Evolutionary conservation across 23 red algal genomes (phyloP), one percentile per base, ranked within the genome.

Genomic region (Gracilaria caudata): DNA sequence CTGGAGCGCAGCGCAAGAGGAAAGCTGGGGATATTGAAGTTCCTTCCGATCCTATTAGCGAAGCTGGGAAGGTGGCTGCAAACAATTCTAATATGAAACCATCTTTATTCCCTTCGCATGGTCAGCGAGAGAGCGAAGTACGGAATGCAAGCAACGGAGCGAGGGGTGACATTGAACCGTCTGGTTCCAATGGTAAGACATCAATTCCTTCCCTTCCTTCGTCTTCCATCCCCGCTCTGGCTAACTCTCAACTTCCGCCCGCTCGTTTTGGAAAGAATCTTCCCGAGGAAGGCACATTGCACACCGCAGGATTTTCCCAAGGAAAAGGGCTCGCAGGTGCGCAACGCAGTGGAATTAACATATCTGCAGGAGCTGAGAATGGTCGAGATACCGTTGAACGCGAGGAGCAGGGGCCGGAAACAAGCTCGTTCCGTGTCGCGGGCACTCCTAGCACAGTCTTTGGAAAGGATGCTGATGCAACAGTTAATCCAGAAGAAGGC

Each of bases 231-330:
- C 43, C 70, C n/a, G 70, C 70, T 43, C 25, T 49, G 20, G 70
- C 70, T 75, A 75, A 75, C 70, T 49, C 70, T 43, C 70, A 24
- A 29, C n/a, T n/a, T 75, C 70, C 21, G 25, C 9, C 40, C n/a
- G 21, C 34, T 41, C 65, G 65, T 39, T 39, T 19, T 39, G 65
- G 65, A 39, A 71, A 71, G 65, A 20, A 71, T 36, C 9, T 8
- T 8, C 10, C 65, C 6, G 0, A 3, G 35, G 65, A 71, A 39
- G 65, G 23, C 39, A 26, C 65, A 71, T 3, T 19, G 6, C 2
- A n/a, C 4, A 39, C 65, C 2, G 63, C 21, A 3, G 53, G 17
- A 60, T 9, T 5, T 7, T 1, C 57, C 23, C 23, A 12, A 8
- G 57, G 8, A 23, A 12, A 30, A 61, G 23, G 0, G 1, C 57